These are phyloP conservation scores for Globisporangium polare DNA, from an alignment of 352 stramenopile species.

Conservation along the genomic window DNA sequence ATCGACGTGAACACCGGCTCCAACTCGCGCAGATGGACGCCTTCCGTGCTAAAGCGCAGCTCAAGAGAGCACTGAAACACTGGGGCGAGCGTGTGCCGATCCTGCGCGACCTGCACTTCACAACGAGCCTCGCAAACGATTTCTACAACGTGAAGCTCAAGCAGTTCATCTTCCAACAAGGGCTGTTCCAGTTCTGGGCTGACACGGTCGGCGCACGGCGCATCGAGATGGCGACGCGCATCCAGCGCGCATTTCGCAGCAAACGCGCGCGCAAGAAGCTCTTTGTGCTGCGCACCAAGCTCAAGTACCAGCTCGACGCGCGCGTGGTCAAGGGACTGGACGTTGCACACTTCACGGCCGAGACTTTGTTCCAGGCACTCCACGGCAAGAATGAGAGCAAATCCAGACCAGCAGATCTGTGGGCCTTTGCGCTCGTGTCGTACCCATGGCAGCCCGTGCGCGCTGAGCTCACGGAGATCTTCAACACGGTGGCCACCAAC, in stretches of 20 bases:
- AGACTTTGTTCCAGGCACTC: slow-evolving; percentile 16
- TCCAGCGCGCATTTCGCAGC: slow-evolving; percentile 26
- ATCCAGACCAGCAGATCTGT: slow-evolving; percentile 13
- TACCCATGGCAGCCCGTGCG: slow-evolving; percentile 28
- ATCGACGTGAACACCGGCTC: slow-evolving; percentile 11
- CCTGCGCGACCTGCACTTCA: slow-evolving; percentile 25
- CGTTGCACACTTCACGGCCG: slow-evolving; percentile 12
- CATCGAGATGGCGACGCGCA: slow-evolving; percentile 27
- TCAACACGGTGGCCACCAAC: slow-evolving; percentile 31
- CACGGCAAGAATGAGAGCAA: background rate
- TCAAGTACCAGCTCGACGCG: slow-evolving; percentile 31
- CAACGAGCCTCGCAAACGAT: slow-evolving; percentile 12
- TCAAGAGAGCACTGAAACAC: background rate
- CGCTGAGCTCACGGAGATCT: slow-evolving; percentile 5
- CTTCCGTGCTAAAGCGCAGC: background rate
- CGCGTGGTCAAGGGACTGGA: slow-evolving; percentile 16
- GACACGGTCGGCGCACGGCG: slow-evolving; percentile 23
- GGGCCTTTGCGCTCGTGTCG: slow-evolving; percentile 32
- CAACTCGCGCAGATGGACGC: slow-evolving; percentile 17
- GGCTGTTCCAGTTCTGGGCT: slow-evolving; percentile 29
- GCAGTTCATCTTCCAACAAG: slow-evolving; percentile 22
- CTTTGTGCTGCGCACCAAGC: slow-evolving; percentile 29
- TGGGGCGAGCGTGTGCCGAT: slow-evolving; percentile 25
- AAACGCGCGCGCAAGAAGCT: slow-evolving; percentile 27
- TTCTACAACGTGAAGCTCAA: slow-evolving; percentile 19